Base-by-base conservation (phyloP, 345 rosid genomes). In the Boechera stricta region DNA sequence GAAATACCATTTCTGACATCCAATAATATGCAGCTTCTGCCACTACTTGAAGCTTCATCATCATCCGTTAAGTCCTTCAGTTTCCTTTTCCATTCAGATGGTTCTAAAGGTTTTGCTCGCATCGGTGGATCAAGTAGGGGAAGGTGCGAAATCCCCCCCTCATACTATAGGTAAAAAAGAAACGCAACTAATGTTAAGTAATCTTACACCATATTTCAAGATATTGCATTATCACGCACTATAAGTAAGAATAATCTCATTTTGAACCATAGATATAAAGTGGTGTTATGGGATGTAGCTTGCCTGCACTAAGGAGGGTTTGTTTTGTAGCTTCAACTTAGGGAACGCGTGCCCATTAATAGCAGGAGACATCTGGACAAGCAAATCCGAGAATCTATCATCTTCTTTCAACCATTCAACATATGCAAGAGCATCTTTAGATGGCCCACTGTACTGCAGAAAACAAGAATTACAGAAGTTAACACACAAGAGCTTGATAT, bases 401-500 rank as follows among this genome's bases (percentile, higher is more conserved):
- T 94, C 87, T 76, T 79, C 84, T 81, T 80, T 91, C 59, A 92
- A 44, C 98, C 98, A 92, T 69, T 89, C 87, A 64, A 88, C 89
- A 80, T 94, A 90, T 32, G 87, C 88, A 75, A 86, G 86, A 78
- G 92, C 91, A 67, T 94, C 90, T 79, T 71, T 76, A 36, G 87
- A 83, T 72, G 95, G 97, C 7, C 98, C 98, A 79, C 98, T 94
- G 84, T 84, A 94, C 98, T 89, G 93, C 90, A 84, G 51, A 74
- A 35, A 59, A n/a, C 36, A 77, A 36, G 53, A 68, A 10, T 77
- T 15, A 16, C 31, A 52, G 0, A 60, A 67, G 60, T 73, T 7
- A 79, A 72, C 54, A 73, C 42, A 48, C 33, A 58, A 57, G 49
- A 12, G 29, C 28, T 49, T 51, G 38, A 42, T 64, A 10, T 10